Evolutionary conservation across 768 basidiomycete species (phyloP).

Genomic region (Mycena indigotica): DNA sequence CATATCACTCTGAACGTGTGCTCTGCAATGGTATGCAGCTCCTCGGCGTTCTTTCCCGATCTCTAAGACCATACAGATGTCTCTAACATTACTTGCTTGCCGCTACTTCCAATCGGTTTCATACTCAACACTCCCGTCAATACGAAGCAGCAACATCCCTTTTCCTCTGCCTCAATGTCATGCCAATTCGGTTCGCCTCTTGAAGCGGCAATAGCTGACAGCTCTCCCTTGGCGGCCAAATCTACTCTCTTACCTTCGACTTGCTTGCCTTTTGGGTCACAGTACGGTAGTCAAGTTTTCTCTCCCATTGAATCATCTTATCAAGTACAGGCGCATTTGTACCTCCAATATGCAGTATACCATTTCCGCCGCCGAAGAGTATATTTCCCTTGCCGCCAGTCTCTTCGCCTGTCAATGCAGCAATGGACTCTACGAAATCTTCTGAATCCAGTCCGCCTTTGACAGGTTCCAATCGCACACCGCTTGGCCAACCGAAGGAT

Average conservation of each 20-base stretch:
- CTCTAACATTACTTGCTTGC: too few relatives aligned
- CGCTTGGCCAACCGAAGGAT: background rate
- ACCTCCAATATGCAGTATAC: background rate
- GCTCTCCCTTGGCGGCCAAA: background rate
- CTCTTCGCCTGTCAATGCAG: background rate
- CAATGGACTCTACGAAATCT: background rate
- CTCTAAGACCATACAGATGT: too few relatives aligned
- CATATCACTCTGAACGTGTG: too few relatives aligned
- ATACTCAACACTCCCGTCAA: too few relatives aligned
- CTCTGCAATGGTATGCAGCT: background rate
- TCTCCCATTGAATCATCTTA: background rate
- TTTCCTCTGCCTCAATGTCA: too few relatives aligned
- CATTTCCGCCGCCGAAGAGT: background rate
- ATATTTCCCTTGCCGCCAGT: background rate
- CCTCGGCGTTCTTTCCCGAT: background rate
- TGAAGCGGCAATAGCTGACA: too few relatives aligned
- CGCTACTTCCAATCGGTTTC: too few relatives aligned
- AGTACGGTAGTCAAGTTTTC: background rate
- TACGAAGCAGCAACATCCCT: too few relatives aligned
- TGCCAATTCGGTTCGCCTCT: background rate
- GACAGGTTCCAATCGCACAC: background rate
- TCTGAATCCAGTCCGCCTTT: background rate
- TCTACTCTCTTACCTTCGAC: background rate
- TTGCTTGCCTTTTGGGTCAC: background rate
- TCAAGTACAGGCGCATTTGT: background rate